Conservation (phyloP, 2,329 filamentous ascomycete genomes). For the Ophiostoma sp. region DNA sequence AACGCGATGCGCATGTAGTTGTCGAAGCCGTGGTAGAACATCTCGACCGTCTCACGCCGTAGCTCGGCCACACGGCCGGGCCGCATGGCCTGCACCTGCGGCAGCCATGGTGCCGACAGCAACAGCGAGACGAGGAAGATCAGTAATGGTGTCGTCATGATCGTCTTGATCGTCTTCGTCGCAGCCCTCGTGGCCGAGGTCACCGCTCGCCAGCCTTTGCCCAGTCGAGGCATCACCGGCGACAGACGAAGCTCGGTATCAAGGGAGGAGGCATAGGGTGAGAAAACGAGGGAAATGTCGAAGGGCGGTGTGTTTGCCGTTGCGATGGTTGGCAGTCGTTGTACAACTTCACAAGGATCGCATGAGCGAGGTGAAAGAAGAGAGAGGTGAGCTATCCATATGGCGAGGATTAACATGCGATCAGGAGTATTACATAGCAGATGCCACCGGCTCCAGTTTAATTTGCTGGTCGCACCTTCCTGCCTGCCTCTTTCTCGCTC, state of each 20-base stretch:
- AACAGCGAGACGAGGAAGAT: not conserved
- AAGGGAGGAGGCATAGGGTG: constrained; percentile 32
- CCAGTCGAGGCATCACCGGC: constrained; percentile 39
- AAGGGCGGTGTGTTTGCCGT: no score
- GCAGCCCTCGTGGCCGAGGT: constrained; percentile 13
- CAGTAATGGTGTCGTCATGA: not conserved
- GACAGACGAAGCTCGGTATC: constrained; percentile 29
- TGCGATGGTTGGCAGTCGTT: no score
- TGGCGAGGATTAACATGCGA: no score
- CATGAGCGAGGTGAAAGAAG: not conserved
- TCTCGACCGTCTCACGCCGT: constrained; percentile 59
- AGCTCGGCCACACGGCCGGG: constrained; percentile 50
- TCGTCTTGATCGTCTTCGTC: not conserved
- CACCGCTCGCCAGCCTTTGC: constrained; percentile 26
- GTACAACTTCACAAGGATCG: not conserved
- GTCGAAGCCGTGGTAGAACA: constrained; percentile 96
- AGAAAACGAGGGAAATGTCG: not conserved
- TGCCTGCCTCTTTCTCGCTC: no score
- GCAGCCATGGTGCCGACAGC: constrained; percentile 39
- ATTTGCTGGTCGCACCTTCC: no score
- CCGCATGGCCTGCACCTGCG: constrained; percentile 45
- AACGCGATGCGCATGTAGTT: constrained; percentile 94
- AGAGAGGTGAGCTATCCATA: not conserved
- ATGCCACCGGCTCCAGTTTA: no score
- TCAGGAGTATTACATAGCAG: no score